These are phyloP conservation scores for Gossypium thurberi DNA, from an alignment of 345 rosid genomes.

Conservation along the genomic window DNA sequence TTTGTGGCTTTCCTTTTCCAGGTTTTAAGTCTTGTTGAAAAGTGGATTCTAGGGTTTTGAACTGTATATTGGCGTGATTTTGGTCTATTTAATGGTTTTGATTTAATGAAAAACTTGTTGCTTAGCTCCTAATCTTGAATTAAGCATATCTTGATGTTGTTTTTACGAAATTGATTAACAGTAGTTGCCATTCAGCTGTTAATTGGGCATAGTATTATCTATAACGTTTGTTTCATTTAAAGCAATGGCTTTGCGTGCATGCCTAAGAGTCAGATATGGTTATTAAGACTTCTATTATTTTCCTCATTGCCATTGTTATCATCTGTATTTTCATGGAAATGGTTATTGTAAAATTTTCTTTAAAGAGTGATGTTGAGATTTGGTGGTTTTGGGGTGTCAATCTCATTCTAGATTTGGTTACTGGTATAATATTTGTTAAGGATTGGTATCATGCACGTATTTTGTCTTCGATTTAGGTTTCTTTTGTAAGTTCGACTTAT, in stretches of 20 bases:
- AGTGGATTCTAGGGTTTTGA: conserved; percentile 14
- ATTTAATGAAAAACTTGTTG: not conserved
- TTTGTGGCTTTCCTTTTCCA: not conserved
- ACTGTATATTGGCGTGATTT: conserved; percentile 1
- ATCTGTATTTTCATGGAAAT: not conserved
- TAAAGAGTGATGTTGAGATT: not conserved
- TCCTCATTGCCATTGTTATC: not conserved
- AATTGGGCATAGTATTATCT: not conserved
- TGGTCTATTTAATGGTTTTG: not conserved
- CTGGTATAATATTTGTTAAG: conserved; percentile 13
- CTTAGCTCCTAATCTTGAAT: conserved; percentile 1
- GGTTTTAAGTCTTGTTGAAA: conserved; percentile 1
- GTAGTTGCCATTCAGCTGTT: not conserved
- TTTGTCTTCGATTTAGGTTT: not conserved
- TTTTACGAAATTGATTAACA: not conserved
- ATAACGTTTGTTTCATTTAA: not conserved
- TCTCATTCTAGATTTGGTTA: conserved; percentile 9
- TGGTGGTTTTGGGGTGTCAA: conserved; percentile 10
- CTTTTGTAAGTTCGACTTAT: conserved; percentile 16
- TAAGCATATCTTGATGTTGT: not conserved
- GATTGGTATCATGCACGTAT: conserved; percentile 15
- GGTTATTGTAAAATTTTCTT: not conserved
- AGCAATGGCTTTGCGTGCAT: not conserved
- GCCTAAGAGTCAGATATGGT: not conserved
- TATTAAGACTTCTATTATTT: not conserved